phyloP scores from a whole-genome alignment of 768 basidiomycete genomes.

The Naganishia vaughanmartiniae region DNA sequence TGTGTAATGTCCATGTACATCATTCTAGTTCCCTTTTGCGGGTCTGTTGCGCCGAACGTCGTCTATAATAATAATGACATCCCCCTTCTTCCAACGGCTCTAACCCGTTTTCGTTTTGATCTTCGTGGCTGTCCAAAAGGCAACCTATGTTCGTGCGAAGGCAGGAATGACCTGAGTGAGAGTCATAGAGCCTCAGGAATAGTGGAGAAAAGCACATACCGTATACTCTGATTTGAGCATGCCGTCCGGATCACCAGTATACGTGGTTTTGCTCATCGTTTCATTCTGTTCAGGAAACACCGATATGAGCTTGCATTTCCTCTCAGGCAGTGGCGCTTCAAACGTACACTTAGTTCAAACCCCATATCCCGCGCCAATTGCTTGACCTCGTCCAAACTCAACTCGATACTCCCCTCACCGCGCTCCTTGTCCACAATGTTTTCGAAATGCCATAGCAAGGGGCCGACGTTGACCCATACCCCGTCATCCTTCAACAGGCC shows the following conservation, averaged over 20 bases:
- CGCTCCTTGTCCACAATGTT: constrained; percentile 64
- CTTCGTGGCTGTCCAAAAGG: constrained; percentile 66
- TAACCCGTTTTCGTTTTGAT: background rate
- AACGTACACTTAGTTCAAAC: constrained; percentile 72
- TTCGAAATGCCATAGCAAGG: constrained; percentile 95
- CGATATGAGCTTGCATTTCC: no score
- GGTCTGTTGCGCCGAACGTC: background rate
- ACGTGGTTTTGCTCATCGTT: constrained; percentile 73
- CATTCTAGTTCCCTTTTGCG: background rate
- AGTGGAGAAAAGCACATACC: constrained; percentile 36
- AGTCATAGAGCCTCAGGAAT: background rate
- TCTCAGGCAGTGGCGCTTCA: background rate
- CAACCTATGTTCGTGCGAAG: constrained; percentile 52
- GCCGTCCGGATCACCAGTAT: constrained; percentile 74
- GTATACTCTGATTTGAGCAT: constrained; percentile 85
- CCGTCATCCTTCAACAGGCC: constrained; percentile 78
- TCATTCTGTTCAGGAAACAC: constrained; percentile 63
- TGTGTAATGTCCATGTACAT: background rate
- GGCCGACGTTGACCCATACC: constrained; percentile 92
- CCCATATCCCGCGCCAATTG: constrained; percentile 68
- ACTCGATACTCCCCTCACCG: constrained; percentile 76
- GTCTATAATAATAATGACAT: background rate
- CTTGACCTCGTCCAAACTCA: constrained; percentile 87
- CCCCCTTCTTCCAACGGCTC: background rate
- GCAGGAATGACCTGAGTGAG: background rate